Conservation (phyloP, 331 rosid genomes). For the Rhamnella rubrinervis region DNA sequence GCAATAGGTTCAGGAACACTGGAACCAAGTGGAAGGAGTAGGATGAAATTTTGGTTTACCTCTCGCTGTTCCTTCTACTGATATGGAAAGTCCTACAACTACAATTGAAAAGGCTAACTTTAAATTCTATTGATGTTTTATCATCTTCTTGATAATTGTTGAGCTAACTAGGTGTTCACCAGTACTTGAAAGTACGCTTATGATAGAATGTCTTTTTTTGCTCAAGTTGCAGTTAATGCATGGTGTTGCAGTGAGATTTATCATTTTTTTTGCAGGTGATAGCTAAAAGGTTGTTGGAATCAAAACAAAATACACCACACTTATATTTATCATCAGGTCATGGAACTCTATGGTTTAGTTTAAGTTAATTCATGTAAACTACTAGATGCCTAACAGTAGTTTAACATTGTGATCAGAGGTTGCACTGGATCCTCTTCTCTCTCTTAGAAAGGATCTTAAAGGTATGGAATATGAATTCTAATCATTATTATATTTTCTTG, state of each 20-base stretch:
- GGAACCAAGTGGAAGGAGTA: too few relatives aligned
- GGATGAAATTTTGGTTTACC: too few relatives aligned
- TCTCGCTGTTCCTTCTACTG: too few relatives aligned
- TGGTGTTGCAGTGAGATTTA: conserved; percentile 13
- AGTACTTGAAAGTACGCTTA: not conserved
- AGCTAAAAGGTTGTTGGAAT: conserved; percentile 85
- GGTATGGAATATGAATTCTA: conserved; percentile 44
- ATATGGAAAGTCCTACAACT: too few relatives aligned
- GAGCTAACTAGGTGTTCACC: not conserved
- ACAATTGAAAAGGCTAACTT: too few relatives aligned
- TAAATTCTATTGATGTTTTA: too few relatives aligned
- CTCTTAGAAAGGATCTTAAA: conserved; percentile 84
- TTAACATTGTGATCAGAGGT: conserved; percentile 57
- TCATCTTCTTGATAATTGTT: too few relatives aligned
- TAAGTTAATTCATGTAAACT: conserved; percentile 16
- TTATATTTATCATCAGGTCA: conserved; percentile 85
- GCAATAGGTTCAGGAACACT: too few relatives aligned
- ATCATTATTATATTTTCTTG: conserved; percentile 19
- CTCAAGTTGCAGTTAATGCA: conserved; percentile 6
- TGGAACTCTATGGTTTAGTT: conserved; percentile 4
- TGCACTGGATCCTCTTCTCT: conserved; percentile 83
- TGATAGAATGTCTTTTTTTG: not conserved
- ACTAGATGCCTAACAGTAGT: conserved; percentile 22
- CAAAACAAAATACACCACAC: conserved; percentile 89
- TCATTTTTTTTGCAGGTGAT: conserved; percentile 62